Conservation (phyloP, 2,329 filamentous ascomycete species). For the Neofusicoccum parvum region DNA sequence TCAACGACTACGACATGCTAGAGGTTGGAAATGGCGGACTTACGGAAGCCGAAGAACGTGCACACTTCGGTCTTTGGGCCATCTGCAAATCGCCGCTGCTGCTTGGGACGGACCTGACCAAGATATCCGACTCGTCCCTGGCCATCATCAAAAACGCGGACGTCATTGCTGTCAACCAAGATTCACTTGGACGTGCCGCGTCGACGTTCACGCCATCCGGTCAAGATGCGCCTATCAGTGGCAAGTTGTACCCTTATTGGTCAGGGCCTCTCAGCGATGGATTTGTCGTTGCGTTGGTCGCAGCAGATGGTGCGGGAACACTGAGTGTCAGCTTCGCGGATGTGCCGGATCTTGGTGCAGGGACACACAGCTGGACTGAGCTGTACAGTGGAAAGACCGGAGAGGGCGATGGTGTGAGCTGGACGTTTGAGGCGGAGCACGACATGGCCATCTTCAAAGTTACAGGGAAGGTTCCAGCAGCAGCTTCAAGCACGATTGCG, state of each 20-base stretch:
- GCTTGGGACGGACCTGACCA: constrained; percentile 44
- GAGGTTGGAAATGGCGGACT: constrained; percentile 21
- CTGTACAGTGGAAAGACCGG: constrained; percentile 25
- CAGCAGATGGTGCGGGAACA: constrained; percentile 23
- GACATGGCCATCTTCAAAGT: constrained; percentile 27
- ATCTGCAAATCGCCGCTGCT: constrained; percentile 50
- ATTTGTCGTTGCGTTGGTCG: constrained; percentile 25
- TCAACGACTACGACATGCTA: constrained; percentile 34
- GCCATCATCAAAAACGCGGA: constrained; percentile 46
- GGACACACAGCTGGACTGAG: constrained; percentile 26
- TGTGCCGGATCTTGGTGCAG: constrained; percentile 25
- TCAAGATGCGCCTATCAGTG: constrained; percentile 22
- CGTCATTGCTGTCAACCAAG: constrained; percentile 48
- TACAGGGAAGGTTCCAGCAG: background rate
- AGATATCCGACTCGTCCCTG: constrained; percentile 37
- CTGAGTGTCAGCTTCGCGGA: constrained; percentile 25
- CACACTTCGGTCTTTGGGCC: constrained; percentile 51
- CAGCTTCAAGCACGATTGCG: background rate
- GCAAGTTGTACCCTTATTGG: constrained; percentile 26
- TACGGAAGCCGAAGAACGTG: constrained; percentile 40
- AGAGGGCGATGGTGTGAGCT: constrained; percentile 22
- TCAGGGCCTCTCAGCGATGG: constrained; percentile 25
- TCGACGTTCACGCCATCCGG: constrained; percentile 25
- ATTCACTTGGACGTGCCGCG: constrained; percentile 28
- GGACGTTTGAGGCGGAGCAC: constrained; percentile 21